Conservation (phyloP, 2,329 filamentous ascomycete species). For the Pseudogymnoascus verrucosus region DNA sequence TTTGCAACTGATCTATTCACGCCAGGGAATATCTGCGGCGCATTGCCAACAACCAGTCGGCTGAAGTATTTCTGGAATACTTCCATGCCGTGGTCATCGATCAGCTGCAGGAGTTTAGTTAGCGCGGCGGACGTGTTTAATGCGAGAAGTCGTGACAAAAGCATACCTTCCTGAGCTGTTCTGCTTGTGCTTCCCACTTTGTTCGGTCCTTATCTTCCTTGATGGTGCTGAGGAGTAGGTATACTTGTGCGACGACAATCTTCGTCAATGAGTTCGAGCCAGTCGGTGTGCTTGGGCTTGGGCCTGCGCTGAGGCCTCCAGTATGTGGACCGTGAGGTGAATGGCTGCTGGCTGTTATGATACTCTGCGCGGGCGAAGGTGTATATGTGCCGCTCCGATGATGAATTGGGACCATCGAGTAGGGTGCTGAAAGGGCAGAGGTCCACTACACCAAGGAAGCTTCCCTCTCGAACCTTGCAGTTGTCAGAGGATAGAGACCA, state of each 20-base stretch:
- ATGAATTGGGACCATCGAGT: constrained; percentile 12
- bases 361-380: constrained; percentile 29
- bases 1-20: constrained; percentile 65
- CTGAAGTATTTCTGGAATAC: constrained; percentile 94
- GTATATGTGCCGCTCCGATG: constrained; percentile 28
- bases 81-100: constrained; percentile 99
- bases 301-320: constrained; percentile 32
- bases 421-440: constrained; percentile 10
- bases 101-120: constrained; percentile 51
- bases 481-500: constrained; percentile 24
- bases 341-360: constrained; percentile 29
- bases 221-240: constrained; percentile 85
- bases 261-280: constrained; percentile 65
- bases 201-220: constrained; percentile 84
- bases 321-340: constrained; percentile 38
- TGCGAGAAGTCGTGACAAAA: neutral
- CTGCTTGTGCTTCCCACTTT: constrained; percentile 88
- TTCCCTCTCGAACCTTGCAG: constrained; percentile 27
- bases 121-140: constrained; percentile 12
- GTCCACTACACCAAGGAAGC: constrained; percentile 25
- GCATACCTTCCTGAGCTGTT: constrained; percentile 83
- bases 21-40: constrained; percentile 80
- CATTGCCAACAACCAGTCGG: constrained; percentile 85
- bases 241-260: constrained; percentile 92
- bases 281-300: constrained; percentile 32